Base-by-base conservation (phyloP, 805 yeast species). In the Naumovozyma baii region DNA sequence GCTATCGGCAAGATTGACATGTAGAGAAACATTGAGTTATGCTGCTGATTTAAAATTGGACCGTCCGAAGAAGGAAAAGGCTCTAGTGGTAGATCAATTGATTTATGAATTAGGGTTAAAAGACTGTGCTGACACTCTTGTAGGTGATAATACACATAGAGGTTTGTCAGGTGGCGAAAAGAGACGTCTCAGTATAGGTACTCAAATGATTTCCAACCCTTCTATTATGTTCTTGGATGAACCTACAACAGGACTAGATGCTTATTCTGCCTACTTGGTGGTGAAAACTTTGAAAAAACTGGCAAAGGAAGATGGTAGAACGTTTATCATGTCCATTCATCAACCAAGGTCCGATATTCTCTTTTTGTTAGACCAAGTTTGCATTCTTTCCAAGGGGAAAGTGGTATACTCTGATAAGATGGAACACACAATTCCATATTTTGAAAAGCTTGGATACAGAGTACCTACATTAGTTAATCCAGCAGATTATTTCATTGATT, bases 91-190 rank as follows among this genome's bases (percentile, higher is more conserved):
- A 1, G 69, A 73, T 10, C 76, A 79, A 37, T 64, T 85, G 20
- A 66, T 85, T 30, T 59, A 67, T 9, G 81, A 80, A 38, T 60
- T 85, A 38, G 87, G 85, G 2, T 64, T 86, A 14, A 70, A 70
- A 39, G 85, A 77, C 37, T 70, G 86, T 39, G 72, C 72, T 9
- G 67, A 79, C 45, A 77, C 82, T 1, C 46, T 66, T 3, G 79
- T 83, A 1, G 80, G 78, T 15, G 75, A 74, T 42, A 62, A 64
- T 3, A 70, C 70, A 39, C 71, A 71, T 41, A 64, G 69, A 10
- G 85, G 83, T 18, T 62, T 85, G 4, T 81, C 90, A 3, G 95
- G 95, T 13, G 95, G 95, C 25, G 95, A 85, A 53, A 80, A 78
- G 51, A 59, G 95, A 51, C 61, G 95, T 42, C 69, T 83, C 3